Evolutionary conservation across 2,329 filamentous ascomycete species (phyloP).

Genomic region (Xylaria sp.): DNA sequence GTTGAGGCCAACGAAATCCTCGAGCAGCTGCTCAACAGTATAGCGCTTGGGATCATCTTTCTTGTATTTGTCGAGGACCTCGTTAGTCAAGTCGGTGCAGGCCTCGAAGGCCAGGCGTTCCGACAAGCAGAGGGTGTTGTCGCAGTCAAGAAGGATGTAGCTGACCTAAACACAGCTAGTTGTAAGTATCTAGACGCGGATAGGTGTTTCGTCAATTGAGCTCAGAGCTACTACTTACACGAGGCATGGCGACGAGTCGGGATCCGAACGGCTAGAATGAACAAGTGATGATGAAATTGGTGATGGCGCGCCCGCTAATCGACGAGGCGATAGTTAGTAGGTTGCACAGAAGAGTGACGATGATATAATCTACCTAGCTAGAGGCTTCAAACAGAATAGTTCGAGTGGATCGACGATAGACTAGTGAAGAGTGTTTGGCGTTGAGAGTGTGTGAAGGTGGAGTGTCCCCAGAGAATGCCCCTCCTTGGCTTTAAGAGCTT

Average conservation of each 20-base stretch:
- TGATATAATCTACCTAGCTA: not conserved
- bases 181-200: conserved; percentile 19
- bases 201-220: not conserved
- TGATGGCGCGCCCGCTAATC: not conserved
- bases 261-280: not conserved
- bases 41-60: conserved; percentile 68
- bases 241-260: conserved; percentile 41
- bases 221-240: conserved; percentile 36
- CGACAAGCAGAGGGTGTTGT: conserved; percentile 81
- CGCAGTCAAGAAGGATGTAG: conserved; percentile 64
- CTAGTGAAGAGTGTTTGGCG: conserved; percentile 17
- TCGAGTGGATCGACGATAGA: conserved; percentile 28
- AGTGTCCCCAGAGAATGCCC: conserved; percentile 24
- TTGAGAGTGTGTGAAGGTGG: conserved; percentile 23
- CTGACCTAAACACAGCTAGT: conserved; percentile 54
- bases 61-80: conserved; percentile 68
- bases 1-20: conserved; percentile 78
- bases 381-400: conserved; percentile 8
- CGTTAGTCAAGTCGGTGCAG: conserved; percentile 75
- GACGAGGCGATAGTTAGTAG: not conserved
- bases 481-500: conserved; percentile 24
- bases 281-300: not conserved
- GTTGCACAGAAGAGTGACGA: not conserved
- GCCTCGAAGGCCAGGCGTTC: conserved; percentile 78
- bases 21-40: conserved; percentile 70